These are phyloP conservation scores for Pleurotus djamor DNA, from an alignment of 768 basidiomycete species.

Conservation along the genomic window DNA sequence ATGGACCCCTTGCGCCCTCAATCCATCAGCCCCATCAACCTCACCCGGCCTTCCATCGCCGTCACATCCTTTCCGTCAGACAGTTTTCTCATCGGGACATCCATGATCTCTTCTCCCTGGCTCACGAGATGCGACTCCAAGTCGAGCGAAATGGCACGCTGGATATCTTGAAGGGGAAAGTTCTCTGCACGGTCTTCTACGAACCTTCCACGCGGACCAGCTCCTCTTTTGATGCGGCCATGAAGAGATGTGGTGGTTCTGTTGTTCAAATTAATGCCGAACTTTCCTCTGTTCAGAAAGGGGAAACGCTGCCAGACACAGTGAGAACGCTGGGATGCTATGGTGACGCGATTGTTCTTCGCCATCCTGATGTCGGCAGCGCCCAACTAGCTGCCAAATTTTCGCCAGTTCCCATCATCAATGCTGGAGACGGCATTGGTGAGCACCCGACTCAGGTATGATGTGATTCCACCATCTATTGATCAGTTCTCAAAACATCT, in stretches of 20 bases:
- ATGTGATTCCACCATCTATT: not conserved
- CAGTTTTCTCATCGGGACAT: slow-evolving; percentile 89
- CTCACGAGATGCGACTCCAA: slow-evolving; percentile 95
- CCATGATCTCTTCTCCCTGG: slow-evolving; percentile 91
- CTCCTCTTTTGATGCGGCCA: slow-evolving; percentile 95
- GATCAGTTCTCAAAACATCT: slow-evolving; percentile 3
- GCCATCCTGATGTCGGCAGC: slow-evolving; percentile 93
- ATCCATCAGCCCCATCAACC: slow-evolving; percentile 50
- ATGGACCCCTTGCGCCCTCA: slow-evolving; percentile 25
- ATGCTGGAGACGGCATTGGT: slow-evolving; percentile 95
- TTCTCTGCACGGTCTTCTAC: slow-evolving; percentile 92
- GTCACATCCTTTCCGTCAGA: slow-evolving; percentile 92
- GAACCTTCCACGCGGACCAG: slow-evolving; percentile 97
- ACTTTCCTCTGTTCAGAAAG: slow-evolving; percentile 87
- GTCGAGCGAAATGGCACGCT: slow-evolving; percentile 89
- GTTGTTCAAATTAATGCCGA: slow-evolving; percentile 85
- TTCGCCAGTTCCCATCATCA: slow-evolving; percentile 93
- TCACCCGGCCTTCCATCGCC: slow-evolving; percentile 88
- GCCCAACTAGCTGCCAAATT: slow-evolving; percentile 96
- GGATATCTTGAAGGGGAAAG: slow-evolving; percentile 87
- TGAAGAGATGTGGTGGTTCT: slow-evolving; percentile 97
- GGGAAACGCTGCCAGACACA: slow-evolving; percentile 91
- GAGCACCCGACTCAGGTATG: slow-evolving; percentile 94
- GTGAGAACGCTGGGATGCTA: slow-evolving; percentile 94
- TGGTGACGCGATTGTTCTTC: slow-evolving; percentile 89